Percentiles rank a stretch among this genome's conserved stretches.
phyloP scores from a whole-genome alignment of 768 basidiomycete genomes.

The Lactarius tabidus region DNA sequence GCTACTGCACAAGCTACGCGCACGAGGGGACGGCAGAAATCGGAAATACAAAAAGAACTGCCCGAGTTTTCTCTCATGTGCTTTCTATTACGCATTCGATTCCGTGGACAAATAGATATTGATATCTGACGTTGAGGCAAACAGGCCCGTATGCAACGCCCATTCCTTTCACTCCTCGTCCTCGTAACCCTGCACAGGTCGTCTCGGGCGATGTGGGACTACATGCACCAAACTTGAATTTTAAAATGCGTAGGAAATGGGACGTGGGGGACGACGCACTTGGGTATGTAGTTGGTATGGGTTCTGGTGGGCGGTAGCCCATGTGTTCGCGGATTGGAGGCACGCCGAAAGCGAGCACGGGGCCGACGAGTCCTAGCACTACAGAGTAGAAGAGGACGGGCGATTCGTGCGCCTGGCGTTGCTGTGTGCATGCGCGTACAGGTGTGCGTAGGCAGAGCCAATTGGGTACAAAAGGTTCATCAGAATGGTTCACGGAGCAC shows the following conservation, averaged over 20 bases:
- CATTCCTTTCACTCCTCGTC: background rate
- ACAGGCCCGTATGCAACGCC: background rate
- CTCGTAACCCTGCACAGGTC: conserved; percentile 64
- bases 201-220: conserved; percentile 73
- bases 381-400: conserved; percentile 89
- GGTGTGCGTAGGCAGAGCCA: too few species aligned
- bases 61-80: too few species aligned
- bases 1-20: too few species aligned
- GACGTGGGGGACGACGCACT: conserved; percentile 45
- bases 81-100: too few species aligned
- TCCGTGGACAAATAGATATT: too few species aligned
- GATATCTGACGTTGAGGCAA: background rate
- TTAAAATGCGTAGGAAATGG: background rate
- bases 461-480: background rate
- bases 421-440: conserved; percentile 42
- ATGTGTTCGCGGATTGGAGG: too few species aligned
- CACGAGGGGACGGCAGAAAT: too few species aligned
- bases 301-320: too few species aligned
- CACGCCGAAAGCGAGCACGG: conserved; percentile 63
- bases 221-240: background rate
- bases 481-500: background rate
- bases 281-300: conserved; percentile 76
- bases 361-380: conserved; percentile 69
- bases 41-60: too few species aligned
- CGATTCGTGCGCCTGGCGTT: conserved; percentile 86